Base-by-base conservation (phyloP, 2,329 filamentous ascomycete species). In the Fusarium dlaminii region DNA sequence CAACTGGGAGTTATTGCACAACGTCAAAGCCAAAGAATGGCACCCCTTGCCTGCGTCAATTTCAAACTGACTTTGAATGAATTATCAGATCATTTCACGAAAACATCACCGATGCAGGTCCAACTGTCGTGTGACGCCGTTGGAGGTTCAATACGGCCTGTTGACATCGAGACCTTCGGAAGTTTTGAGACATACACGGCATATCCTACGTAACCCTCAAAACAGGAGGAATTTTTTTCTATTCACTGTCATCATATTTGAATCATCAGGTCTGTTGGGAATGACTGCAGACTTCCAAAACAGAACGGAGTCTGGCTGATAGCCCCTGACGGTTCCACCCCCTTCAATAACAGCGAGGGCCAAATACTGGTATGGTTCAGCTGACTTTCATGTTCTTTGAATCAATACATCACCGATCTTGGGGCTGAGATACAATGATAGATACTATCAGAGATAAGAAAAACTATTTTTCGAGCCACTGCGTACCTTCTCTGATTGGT, bases 111-210 rank as follows among this genome's bases (percentile, higher is more conserved):
- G 34, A 73, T 57, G 72, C 72, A 74, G 72, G 72, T 75, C 60
- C 72, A 70, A 46, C 72, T 66, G 72, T 45, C 40, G 72, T 75
- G 60, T 39, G 40, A 75, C 72, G 24, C 40, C 57, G 68, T 74
- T 75, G 64, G 55, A 66, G 42, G 29, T 51, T 60, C 48, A 66
- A 54, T 60, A 58, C 64, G 60, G 54, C 59, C 42, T 56, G 27
- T 66, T 43, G 30, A 69, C 40, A 59, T 72, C 46, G 58, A 54
- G 45, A 29, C 68, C 45, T 49, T 75, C 72, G 72, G 63, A 58
- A 74, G 57, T 43, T 75, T 63, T 49, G 39, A 70, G 64, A 69
- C 72, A 72, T 60, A 45, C 48, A 58, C 34, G 56, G 30, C 56
- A 46, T 63, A 58, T 75, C 63, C 51, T 60, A 42, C 57, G 40